Evolutionary conservation across 306 rosid genomes (phyloP).

Genomic region (Crotalaria pallida): DNA sequence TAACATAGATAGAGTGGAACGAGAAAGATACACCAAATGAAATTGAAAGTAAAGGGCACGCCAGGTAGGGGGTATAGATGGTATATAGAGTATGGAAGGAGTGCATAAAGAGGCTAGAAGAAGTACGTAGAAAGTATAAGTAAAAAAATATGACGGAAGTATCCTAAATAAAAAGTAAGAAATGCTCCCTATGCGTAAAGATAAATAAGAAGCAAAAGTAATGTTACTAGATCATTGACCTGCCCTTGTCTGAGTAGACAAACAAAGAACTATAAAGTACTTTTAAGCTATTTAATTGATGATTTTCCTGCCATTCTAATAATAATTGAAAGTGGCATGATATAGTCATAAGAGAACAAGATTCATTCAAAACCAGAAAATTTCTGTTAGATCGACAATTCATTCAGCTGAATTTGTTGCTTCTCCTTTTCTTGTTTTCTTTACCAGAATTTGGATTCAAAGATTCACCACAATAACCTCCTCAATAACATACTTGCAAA

Average conservation of each 20-base stretch:
- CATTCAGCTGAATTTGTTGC: not conserved
- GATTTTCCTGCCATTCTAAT: not conserved
- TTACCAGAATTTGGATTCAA: slow-evolving; percentile 80
- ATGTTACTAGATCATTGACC: not conserved
- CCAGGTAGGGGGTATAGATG: no score
- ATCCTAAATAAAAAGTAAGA: not conserved
- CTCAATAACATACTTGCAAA: slow-evolving; percentile 87
- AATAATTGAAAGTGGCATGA: not conserved
- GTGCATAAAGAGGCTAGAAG: not conserved
- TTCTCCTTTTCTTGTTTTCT: slow-evolving; percentile 5
- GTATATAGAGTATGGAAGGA: not conserved
- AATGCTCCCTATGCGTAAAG: not conserved
- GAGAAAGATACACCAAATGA: not conserved
- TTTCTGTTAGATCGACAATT: slow-evolving; percentile 6
- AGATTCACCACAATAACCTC: slow-evolving; percentile 93
- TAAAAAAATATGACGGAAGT: not conserved
- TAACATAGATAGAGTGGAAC: not conserved
- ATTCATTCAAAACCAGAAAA: not conserved
- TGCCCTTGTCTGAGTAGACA: not conserved
- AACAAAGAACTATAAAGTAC: not conserved
- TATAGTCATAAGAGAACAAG: not conserved
- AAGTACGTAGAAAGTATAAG: not conserved
- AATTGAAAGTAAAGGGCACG: not conserved
- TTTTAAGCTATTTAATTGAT: not conserved
- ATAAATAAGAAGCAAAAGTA: not conserved